These are phyloP conservation scores for Colletotrichum agaves DNA, from an alignment of 2,329 filamentous ascomycete species.

Conservation along the genomic window DNA sequence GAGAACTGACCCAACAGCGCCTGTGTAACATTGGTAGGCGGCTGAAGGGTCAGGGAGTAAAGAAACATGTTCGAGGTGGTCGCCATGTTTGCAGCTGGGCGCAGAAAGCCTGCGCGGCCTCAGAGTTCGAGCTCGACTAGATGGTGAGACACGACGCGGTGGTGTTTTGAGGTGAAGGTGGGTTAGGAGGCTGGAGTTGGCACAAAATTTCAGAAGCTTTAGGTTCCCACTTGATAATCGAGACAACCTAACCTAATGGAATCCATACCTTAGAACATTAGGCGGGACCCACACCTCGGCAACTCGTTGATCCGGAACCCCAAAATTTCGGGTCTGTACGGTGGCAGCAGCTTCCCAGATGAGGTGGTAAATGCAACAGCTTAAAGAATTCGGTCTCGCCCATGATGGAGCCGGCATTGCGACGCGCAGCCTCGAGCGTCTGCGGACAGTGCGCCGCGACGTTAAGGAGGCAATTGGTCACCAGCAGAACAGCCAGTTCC, in stretches of 20 bases:
- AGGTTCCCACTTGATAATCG: slow-evolving; percentile 29
- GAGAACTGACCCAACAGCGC: slow-evolving; percentile 95
- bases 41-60: slow-evolving; percentile 96
- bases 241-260: too few species aligned
- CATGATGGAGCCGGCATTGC: slow-evolving; percentile 40
- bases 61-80: slow-evolving; percentile 99
- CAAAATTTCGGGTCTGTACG: slow-evolving; percentile 36
- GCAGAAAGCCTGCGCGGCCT: slow-evolving; percentile 63
- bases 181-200: slow-evolving; percentile 30
- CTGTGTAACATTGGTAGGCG: slow-evolving; percentile 87
- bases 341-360: not conserved
- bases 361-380: not conserved
- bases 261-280: too few species aligned
- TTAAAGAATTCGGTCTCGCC: not conserved
- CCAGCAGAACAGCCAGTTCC: slow-evolving; percentile 9
- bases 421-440: slow-evolving; percentile 40
- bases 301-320: slow-evolving; percentile 31
- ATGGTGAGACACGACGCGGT: slow-evolving; percentile 31
- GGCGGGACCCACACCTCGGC: slow-evolving; percentile 1
- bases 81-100: slow-evolving; percentile 76
- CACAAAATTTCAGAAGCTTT: slow-evolving; percentile 38
- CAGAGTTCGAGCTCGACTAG: slow-evolving; percentile 39
- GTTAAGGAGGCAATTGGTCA: slow-evolving; percentile 36
- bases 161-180: slow-evolving; percentile 29
- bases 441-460: slow-evolving; percentile 41